Conservation (phyloP, 345 rosid species). For the Gossypium anomalum region DNA sequence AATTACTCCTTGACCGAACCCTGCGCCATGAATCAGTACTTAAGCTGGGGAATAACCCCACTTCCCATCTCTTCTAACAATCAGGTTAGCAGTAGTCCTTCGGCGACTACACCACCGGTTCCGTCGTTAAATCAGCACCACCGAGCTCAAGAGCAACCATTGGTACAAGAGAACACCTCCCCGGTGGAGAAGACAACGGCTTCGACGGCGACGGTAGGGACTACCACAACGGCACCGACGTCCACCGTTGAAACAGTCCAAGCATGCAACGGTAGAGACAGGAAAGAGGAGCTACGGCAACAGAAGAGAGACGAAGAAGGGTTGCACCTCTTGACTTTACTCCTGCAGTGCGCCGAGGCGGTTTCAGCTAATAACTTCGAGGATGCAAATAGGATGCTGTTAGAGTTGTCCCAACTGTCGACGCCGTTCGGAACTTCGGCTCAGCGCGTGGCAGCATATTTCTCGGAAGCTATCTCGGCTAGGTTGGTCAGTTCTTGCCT, state of each 20-base stretch:
- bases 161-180: conserved; percentile 41
- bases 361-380: conserved; percentile 82
- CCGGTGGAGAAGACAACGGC: conserved; percentile 35
- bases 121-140: conserved; percentile 27
- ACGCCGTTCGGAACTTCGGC: conserved; percentile 96
- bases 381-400: conserved; percentile 85
- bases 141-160: conserved; percentile 15
- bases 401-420: conserved; percentile 83
- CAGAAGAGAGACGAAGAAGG: conserved; percentile 90
- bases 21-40: conserved; percentile 15
- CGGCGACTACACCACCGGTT: conserved; percentile 27
- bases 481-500: conserved; percentile 81
- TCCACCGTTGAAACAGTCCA: conserved; percentile 7
- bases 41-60: conserved; percentile 27
- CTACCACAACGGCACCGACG: conserved; percentile 21
- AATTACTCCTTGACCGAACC: conserved; percentile 25
- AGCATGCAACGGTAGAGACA: conserved; percentile 40
- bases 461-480: conserved; percentile 97
- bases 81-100: conserved; percentile 12
- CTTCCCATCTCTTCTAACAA: conserved; percentile 20
- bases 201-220: conserved; percentile 25
- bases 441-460: conserved; percentile 95
- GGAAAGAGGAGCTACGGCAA: conserved; percentile 70
- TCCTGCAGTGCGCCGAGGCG: conserved; percentile 97
- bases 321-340: conserved; percentile 78